Conservation (phyloP, 345 rosid genomes). For the Arabis alpina region DNA sequence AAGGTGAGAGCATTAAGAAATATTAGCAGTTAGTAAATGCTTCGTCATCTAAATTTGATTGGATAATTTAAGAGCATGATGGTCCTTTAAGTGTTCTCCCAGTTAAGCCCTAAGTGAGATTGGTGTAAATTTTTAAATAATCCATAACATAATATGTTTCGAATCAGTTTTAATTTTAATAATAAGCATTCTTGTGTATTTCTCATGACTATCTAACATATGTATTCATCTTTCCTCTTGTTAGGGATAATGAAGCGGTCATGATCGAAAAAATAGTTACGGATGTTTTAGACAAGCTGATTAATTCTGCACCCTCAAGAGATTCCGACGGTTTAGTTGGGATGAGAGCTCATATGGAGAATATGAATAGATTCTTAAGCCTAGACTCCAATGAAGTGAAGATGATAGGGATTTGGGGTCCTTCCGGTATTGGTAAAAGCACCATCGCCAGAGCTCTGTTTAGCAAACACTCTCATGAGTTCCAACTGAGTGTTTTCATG, state of each 20-base stretch:
- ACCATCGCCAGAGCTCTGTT: constrained; percentile 45
- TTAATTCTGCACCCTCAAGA: neutral
- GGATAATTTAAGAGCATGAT: too few relatives aligned
- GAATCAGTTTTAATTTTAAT: too few relatives aligned
- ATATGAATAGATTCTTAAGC: neutral
- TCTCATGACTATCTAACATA: neutral
- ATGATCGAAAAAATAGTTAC: constrained; percentile 27
- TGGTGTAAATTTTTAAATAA: too few relatives aligned
- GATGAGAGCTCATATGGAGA: constrained; percentile 22
- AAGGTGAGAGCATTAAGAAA: too few relatives aligned
- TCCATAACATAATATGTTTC: too few relatives aligned
- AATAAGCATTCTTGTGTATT: too few relatives aligned
- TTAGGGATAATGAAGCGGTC: constrained; percentile 25
- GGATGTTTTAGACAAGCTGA: constrained; percentile 16
- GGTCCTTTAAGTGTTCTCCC: too few relatives aligned
- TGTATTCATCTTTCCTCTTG: neutral
- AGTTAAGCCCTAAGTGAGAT: too few relatives aligned
- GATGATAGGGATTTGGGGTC: constrained; percentile 50
- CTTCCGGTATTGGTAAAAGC: constrained; percentile 35
- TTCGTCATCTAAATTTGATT: too few relatives aligned
- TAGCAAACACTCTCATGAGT: neutral
- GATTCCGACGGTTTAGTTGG: constrained; percentile 33
- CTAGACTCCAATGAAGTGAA: constrained; percentile 12
- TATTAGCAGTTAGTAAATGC: too few relatives aligned
- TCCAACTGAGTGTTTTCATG: constrained; percentile 19